Conservation (phyloP, 768 basidiomycete species). For the Calvatia gigantea region DNA sequence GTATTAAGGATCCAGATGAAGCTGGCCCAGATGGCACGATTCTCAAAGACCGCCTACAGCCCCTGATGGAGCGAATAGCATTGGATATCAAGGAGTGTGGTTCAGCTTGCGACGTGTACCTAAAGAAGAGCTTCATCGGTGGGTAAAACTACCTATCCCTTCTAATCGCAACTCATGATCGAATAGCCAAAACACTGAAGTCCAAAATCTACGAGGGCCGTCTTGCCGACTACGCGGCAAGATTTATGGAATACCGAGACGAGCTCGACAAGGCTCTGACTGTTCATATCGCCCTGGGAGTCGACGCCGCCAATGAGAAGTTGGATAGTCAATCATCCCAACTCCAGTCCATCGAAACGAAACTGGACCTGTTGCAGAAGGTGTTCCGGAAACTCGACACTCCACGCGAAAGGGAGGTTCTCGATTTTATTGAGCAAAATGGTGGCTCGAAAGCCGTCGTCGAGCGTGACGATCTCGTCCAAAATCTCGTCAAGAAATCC, state of each 20-base stretch:
- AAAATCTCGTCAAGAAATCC: slow-evolving; percentile 27
- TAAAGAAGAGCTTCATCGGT: slow-evolving; percentile 40
- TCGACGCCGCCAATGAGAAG: slow-evolving; percentile 31
- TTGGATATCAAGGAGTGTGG: slow-evolving; percentile 40
- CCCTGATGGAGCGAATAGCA: slow-evolving; percentile 26
- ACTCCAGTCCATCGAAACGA: slow-evolving; percentile 23
- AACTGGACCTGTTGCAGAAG: slow-evolving; percentile 27
- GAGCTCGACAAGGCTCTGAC: slow-evolving; percentile 33
- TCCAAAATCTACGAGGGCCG: slow-evolving; percentile 33
- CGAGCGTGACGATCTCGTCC: slow-evolving; percentile 28
- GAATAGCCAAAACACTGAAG: slow-evolving; percentile 33
- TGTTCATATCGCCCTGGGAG: slow-evolving; percentile 33
- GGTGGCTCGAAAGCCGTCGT: slow-evolving; percentile 35
- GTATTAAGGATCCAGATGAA: slow-evolving; percentile 20
- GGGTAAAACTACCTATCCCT: slow-evolving; percentile 6
- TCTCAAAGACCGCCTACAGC: slow-evolving; percentile 27
- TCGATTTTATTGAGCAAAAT: slow-evolving; percentile 34
- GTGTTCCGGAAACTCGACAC: slow-evolving; percentile 37
- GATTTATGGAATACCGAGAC: slow-evolving; percentile 31
- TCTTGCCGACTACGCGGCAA: slow-evolving; percentile 27
- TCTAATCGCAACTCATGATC: not conserved
- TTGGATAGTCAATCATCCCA: slow-evolving; percentile 20
- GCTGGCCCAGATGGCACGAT: slow-evolving; percentile 29
- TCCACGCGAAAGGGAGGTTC: slow-evolving; percentile 34
- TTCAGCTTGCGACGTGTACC: slow-evolving; percentile 42